Conservation (phyloP, 2,329 filamentous ascomycete genomes). For the Aspergillus terreus region DNA sequence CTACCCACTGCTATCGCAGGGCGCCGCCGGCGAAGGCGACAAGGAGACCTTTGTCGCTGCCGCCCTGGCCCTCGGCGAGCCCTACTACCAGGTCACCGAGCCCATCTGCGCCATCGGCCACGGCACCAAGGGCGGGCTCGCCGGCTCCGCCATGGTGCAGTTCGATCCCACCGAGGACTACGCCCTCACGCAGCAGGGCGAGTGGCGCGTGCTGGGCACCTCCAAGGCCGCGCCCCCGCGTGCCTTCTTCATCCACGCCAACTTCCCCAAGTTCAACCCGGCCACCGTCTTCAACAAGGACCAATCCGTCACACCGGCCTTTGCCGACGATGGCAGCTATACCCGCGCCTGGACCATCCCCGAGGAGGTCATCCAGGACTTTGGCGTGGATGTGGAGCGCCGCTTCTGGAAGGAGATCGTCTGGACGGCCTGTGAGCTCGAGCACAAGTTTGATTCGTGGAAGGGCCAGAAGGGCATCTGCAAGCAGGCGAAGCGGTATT, state of each 20-base stretch:
- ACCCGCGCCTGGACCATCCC: slow-evolving; percentile 32
- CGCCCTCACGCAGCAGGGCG: slow-evolving; percentile 20
- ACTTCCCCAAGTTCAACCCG: slow-evolving; percentile 40
- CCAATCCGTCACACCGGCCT: slow-evolving; percentile 25
- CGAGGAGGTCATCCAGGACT: slow-evolving; percentile 24
- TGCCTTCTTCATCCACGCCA: slow-evolving; percentile 40
- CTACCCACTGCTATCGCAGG: slow-evolving; percentile 46
- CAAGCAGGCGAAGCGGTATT: slow-evolving; percentile 30
- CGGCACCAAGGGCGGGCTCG: slow-evolving; percentile 23
- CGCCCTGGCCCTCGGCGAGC: slow-evolving; percentile 36
- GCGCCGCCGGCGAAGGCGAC: slow-evolving; percentile 48
- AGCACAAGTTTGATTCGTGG: slow-evolving; percentile 31
- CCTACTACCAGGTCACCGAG: slow-evolving; percentile 42
- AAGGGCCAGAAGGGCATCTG: slow-evolving; percentile 30
- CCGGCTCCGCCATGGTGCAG: slow-evolving; percentile 38
- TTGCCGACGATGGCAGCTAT: slow-evolving; percentile 29
- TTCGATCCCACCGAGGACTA: slow-evolving; percentile 35
- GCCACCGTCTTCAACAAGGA: slow-evolving; percentile 30
- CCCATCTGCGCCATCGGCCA: slow-evolving; percentile 33
- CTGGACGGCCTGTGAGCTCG: slow-evolving; percentile 36
- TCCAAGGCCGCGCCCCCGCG: slow-evolving; percentile 26
- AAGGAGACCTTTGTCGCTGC: slow-evolving; percentile 51
- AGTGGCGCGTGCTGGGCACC: slow-evolving; percentile 20
- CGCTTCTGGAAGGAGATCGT: slow-evolving; percentile 38
- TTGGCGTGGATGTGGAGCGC: slow-evolving; percentile 35